A percentile compares a stretch with the other conserved stretches of the same genome.
These are phyloP conservation scores for Talaromyces sp. DNA, from an alignment of 2,329 filamentous ascomycete genomes.

Conservation along the genomic window DNA sequence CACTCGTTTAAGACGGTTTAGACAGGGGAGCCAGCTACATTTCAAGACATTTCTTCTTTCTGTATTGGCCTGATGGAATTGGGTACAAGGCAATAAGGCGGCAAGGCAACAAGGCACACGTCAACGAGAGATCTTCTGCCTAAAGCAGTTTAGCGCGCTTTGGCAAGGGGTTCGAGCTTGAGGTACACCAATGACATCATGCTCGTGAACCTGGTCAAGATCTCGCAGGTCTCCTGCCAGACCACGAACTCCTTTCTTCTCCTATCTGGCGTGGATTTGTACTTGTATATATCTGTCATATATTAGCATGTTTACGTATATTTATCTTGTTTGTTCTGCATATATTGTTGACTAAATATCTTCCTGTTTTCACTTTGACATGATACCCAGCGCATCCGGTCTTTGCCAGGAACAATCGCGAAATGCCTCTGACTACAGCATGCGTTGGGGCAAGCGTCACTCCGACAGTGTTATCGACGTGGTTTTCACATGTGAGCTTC, in stretches of 20 bases:
- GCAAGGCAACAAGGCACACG: background rate
- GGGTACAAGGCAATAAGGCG: background rate
- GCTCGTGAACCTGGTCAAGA: background rate
- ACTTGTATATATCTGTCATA: background rate
- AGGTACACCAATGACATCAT: constrained; percentile 11
- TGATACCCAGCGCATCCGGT: background rate
- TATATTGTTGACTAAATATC: background rate
- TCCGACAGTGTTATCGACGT: constrained; percentile 79
- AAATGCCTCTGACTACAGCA: constrained; percentile 69
- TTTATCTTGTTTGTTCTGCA: background rate
- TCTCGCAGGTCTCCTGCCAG: background rate
- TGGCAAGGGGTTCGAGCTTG: background rate
- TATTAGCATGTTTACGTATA: background rate
- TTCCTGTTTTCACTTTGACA: background rate
- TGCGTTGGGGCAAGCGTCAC: constrained; percentile 78
- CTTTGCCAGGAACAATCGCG: constrained; percentile 10
- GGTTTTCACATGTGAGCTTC: constrained; percentile 71
- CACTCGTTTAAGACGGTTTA: too few species aligned
- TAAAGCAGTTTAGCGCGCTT: constrained; percentile 4
- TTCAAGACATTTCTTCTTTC: too few species aligned
- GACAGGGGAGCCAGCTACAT: too few species aligned
- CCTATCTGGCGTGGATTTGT: background rate
- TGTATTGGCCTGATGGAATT: background rate
- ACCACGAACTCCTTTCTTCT: background rate
- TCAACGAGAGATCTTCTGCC: background rate